Base-by-base conservation (phyloP, 177 flowering plant species). In the Tripterygium wilfordii region DNA sequence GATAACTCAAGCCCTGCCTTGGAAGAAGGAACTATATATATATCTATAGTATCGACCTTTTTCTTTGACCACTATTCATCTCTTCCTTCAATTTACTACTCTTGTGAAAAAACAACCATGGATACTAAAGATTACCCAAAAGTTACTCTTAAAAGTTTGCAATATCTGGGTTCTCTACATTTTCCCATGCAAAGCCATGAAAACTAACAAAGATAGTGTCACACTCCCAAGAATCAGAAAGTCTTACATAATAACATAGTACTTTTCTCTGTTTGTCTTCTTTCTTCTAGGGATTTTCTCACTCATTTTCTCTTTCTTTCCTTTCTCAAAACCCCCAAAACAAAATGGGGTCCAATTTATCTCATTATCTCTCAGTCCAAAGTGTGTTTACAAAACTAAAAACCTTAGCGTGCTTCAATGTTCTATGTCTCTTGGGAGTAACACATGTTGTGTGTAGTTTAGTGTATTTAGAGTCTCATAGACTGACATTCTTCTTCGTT, bases 401-500 rank as follows among this genome's bases (percentile, higher is more conserved):
- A 45, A 16, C 25, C 40, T 20, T 36, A 47, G 63, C 63, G 36
- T 59, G 63, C 63, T 38, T 51, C 26, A 0, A n/a, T 35, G 31
- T 20, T 51, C 21, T 13, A 15, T n/a, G n/a, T n/a, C n/a, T 45
- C 57, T 29, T 26, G 48, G 63, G 48, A 45, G n/a, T n/a, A n/a
- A n/a, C n/a, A n/a, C n/a, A n/a, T n/a, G n/a, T n/a, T n/a, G n/a
- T n/a, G n/a, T n/a, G n/a, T n/a, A n/a, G n/a, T n/a, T n/a, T n/a
- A n/a, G n/a, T n/a, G n/a, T 16, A 40, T 36, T 36, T 50, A 32
- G 43, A 27, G 53, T 23, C 18, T 23, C 20, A 48, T 53, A 60
- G 59, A 61, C 60, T 36, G 50, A 54, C 60, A 61, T 61, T 54
- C 65, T 61, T 49, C 36, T 41, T 48, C 36, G 39, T 48, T 53